Conservation (phyloP, 257 asterid species). For the Gentiana macrophylla region DNA sequence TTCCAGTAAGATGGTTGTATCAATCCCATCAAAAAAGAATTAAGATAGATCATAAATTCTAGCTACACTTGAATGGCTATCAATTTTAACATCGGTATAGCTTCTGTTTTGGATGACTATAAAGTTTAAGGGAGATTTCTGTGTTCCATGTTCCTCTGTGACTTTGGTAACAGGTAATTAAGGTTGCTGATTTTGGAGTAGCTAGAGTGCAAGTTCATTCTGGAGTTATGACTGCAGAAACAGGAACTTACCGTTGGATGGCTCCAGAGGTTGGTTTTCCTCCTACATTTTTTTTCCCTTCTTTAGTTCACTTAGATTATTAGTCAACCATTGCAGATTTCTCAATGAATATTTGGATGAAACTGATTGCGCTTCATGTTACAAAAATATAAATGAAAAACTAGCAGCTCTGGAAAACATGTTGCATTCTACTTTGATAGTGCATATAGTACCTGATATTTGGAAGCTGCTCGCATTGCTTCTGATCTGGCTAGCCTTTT, state of each 20-base stretch:
- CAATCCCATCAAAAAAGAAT: too few relatives aligned
- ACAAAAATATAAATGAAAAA: neutral
- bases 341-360: neutral
- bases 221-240: slow-evolving; percentile 94
- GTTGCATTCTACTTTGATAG: neutral
- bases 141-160: slow-evolving; percentile 1
- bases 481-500: slow-evolving; percentile 11
- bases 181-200: slow-evolving; percentile 86
- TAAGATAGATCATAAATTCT: neutral
- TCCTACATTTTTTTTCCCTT: neutral
- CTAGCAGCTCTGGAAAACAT: neutral
- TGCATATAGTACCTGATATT: neutral
- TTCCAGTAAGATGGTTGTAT: neutral
- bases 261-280: slow-evolving; percentile 71
- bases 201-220: slow-evolving; percentile 71
- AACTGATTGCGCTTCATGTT: neutral
- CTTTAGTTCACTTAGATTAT: neutral
- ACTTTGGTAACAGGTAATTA: slow-evolving; percentile 48
- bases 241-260: slow-evolving; percentile 98
- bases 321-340: neutral
- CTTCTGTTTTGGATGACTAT: neutral
- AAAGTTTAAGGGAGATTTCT: neutral
- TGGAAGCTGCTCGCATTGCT: neutral
- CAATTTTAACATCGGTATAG: too few relatives aligned
- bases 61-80: neutral